Conservation (phyloP, 805 yeast genomes). For the Hyphopichia homilentoma region DNA sequence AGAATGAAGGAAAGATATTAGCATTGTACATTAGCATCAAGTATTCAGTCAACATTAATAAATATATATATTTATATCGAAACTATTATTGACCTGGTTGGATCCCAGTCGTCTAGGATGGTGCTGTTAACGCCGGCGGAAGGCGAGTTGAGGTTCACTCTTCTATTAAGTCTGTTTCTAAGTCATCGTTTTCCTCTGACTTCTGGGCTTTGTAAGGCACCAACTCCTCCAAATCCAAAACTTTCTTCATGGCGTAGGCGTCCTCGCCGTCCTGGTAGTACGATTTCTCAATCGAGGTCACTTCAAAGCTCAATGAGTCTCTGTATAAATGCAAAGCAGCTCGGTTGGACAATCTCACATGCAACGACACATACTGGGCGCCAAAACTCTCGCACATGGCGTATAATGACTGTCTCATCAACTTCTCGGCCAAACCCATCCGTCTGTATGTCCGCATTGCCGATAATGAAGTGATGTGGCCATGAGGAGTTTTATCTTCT, state of each 20-base stretch:
- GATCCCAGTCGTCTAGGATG: no score
- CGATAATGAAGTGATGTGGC: conserved; percentile 90
- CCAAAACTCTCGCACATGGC: conserved; percentile 78
- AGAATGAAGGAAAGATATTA: conserved; percentile 94
- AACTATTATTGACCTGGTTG: no score
- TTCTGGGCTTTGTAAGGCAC: conserved; percentile 55
- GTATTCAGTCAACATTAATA: no score
- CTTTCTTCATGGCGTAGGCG: conserved; percentile 91
- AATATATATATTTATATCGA: no score
- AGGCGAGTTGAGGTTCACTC: no score
- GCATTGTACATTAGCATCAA: no score
- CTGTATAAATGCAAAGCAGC: conserved; percentile 92
- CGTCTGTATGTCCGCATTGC: conserved; percentile 95
- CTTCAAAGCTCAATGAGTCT: conserved; percentile 81
- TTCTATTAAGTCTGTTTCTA: conserved; percentile 33
- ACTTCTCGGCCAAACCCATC: conserved; percentile 89
- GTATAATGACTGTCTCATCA: conserved; percentile 80
- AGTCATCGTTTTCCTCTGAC: conserved; percentile 52
- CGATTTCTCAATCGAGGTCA: conserved; percentile 74
- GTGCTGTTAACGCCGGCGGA: no score
- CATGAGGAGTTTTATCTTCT: conserved; percentile 73
- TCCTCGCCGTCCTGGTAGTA: conserved; percentile 98
- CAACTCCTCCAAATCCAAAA: conserved; percentile 55
- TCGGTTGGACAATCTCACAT: conserved; percentile 87
- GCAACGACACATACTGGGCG: conserved; percentile 83